These are phyloP conservation scores for Chamaecyparis obtusa DNA, from an alignment of 75 land plant species.

Conservation along the genomic window DNA sequence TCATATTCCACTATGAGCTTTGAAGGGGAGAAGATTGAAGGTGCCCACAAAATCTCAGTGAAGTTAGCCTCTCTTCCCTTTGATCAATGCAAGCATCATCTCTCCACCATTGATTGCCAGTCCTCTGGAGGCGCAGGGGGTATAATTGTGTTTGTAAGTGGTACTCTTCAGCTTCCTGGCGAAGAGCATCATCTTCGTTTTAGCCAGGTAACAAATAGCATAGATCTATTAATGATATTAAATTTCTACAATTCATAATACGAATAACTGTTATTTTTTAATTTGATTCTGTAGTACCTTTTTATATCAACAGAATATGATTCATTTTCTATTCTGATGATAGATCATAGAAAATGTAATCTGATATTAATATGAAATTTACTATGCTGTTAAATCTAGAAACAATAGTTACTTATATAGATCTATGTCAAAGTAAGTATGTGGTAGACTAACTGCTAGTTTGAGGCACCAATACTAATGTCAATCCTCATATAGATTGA, in stretches of 20 bases:
- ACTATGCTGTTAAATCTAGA: too few relatives aligned
- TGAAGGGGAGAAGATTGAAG: conserved; percentile 30
- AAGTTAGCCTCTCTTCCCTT: conserved; percentile 24
- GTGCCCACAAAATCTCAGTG: conserved; percentile 13
- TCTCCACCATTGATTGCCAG: conserved; percentile 30
- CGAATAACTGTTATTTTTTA: too few relatives aligned
- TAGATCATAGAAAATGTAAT: too few relatives aligned
- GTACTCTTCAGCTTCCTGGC: conserved; percentile 29
- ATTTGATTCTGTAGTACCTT: too few relatives aligned
- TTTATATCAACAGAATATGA: too few relatives aligned
- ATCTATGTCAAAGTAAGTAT: not conserved
- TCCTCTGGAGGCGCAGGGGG: conserved; percentile 22
- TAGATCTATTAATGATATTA: not conserved
- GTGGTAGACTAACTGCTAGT: not conserved
- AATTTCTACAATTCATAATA: too few relatives aligned
- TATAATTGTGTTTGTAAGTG: conserved; percentile 28
- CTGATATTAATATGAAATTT: too few relatives aligned
- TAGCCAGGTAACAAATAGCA: conserved; percentile 16
- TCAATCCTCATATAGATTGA: not conserved
- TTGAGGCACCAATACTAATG: not conserved
- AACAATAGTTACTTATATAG: not conserved
- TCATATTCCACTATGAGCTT: conserved; percentile 27
- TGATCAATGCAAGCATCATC: conserved; percentile 31
- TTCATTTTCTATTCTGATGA: too few relatives aligned
- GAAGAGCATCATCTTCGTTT: conserved; percentile 32